These are phyloP conservation scores for Calocybe indica DNA, from an alignment of 768 basidiomycete species.

Conservation along the genomic window DNA sequence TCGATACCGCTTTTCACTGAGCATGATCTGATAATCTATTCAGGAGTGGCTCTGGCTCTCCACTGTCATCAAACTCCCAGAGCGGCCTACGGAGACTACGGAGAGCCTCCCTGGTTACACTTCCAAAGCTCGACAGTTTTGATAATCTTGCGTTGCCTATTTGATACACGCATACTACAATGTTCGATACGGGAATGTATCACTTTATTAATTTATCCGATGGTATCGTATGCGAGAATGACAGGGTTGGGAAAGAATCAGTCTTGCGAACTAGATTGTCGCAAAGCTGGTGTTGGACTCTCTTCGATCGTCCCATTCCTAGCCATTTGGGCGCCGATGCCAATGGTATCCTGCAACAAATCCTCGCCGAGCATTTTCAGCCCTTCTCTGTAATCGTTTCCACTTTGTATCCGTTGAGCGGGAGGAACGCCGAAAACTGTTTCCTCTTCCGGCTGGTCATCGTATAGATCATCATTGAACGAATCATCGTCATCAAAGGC, in stretches of 20 bases:
- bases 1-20: no score
- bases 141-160: no score
- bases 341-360: constrained; percentile 57
- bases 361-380: constrained; percentile 60
- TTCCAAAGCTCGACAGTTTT: no score
- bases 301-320: constrained; percentile 48
- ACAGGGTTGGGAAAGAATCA: not conserved
- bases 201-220: not conserved
- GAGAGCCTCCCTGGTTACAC: no score
- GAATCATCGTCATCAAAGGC: constrained; percentile 45
- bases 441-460: constrained; percentile 47
- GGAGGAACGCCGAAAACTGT: constrained; percentile 70
- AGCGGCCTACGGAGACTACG: no score
- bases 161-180: no score
- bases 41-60: no score
- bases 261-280: not conserved
- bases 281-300: constrained; percentile 53
- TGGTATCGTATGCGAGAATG: no score
- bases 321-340: constrained; percentile 48
- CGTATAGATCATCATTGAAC: constrained; percentile 50
- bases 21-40: no score
- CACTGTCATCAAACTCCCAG: no score
- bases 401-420: constrained; percentile 31
- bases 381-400: constrained; percentile 18
- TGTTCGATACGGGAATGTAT: not conserved